Base-by-base conservation (phyloP, 2,329 filamentous ascomycete genomes). In the Hymenoscyphus occultus region DNA sequence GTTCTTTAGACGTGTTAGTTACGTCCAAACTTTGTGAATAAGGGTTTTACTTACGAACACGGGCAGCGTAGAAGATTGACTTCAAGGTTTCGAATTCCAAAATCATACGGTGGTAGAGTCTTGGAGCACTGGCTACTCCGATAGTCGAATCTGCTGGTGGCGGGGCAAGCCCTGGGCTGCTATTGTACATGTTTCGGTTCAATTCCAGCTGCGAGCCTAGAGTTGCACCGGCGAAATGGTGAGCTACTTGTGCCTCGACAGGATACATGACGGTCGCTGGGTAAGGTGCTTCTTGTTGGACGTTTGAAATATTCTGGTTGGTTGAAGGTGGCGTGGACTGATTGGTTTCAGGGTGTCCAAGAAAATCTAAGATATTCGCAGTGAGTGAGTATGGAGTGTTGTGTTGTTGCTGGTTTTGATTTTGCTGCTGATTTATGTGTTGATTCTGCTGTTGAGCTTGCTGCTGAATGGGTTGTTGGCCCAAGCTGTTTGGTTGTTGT, bases 91-190 rank as follows among this genome's bases (percentile, higher is more conserved):
- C 62, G 19, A 45, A 64, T 10, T 64, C 62, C 32, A 61, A 56
- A 19, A 64, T 64, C 62, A 64, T 57, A 13, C 62, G 62, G 35
- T 64, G 62, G 19, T 64, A 64, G 7, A 60, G 48, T 19, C 59
- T 42, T 42, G 62, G 35, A 22, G 62, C 56, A 19, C 58, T 31
- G 9, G 45, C 48, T 1, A 32, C 3, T 0, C 13, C 45, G 10
- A 14, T 28, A 22, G 45, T 39, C 28, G 39, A 42, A 9, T 61
- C 58, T 3, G 39, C 19, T 14, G 45, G 58, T 16, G 62, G 62
- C 32, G 59, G 62, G 39, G 62, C 62, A 31, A 60, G 58, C 10
- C 35, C 39, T 42, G 19, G 58, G 28, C 39, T 22, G 19, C 40
- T 42, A 42, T 42, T 60, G 2, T 40, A 32, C n/a, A 14, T 39